A percentile compares a stretch with the other conserved stretches of the same genome.
Evolutionary conservation across 2,329 filamentous ascomycete genomes (phyloP).

Genomic region (Penicillium sp.): DNA sequence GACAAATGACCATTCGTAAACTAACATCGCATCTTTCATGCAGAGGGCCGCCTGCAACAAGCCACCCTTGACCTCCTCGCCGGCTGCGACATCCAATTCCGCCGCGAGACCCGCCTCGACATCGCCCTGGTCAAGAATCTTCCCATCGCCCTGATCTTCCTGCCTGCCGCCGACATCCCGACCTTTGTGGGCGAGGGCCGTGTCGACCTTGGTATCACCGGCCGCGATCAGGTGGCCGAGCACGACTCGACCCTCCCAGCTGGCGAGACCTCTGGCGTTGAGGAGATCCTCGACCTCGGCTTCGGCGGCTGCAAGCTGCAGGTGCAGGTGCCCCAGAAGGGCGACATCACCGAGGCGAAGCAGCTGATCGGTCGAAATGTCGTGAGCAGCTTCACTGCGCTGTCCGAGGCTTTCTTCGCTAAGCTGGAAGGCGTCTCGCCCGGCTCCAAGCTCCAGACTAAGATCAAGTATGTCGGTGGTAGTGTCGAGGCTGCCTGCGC

Average conservation of each 20-base stretch:
- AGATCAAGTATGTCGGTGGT: slow-evolving; percentile 90
- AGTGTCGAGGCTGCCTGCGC: slow-evolving; percentile 98
- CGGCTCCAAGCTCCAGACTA: slow-evolving; percentile 63
- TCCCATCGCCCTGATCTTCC: slow-evolving; percentile 92
- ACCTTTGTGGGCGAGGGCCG: slow-evolving; percentile 95
- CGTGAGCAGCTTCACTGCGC: slow-evolving; percentile 89
- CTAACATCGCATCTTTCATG: slow-evolving; percentile 21
- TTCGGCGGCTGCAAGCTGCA: slow-evolving; percentile 93
- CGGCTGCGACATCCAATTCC: slow-evolving; percentile 95
- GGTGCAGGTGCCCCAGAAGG: slow-evolving; percentile 93
- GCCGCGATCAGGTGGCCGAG: slow-evolving; percentile 87
- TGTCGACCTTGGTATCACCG: slow-evolving; percentile 93
- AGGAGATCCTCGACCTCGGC: slow-evolving; percentile 84
- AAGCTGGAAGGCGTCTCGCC: slow-evolving; percentile 62
- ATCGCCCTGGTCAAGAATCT: slow-evolving; percentile 98
- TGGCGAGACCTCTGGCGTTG: slow-evolving; percentile 60
- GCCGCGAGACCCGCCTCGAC: slow-evolving; percentile 90
- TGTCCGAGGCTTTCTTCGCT: slow-evolving; percentile 82
- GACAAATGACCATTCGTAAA: not conserved
- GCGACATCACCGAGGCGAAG: slow-evolving; percentile 66
- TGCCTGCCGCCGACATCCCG: slow-evolving; percentile 94
- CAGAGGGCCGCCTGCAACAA: slow-evolving; percentile 91
- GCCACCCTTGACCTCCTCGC: slow-evolving; percentile 86
- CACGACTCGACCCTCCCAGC: slow-evolving; percentile 64
- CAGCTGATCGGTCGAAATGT: slow-evolving; percentile 91